Percentiles rank a stretch among this genome's conserved stretches.
phyloP scores from a whole-genome alignment of 2,329 filamentous ascomycete genomes.

The Clarireedia paspali region DNA sequence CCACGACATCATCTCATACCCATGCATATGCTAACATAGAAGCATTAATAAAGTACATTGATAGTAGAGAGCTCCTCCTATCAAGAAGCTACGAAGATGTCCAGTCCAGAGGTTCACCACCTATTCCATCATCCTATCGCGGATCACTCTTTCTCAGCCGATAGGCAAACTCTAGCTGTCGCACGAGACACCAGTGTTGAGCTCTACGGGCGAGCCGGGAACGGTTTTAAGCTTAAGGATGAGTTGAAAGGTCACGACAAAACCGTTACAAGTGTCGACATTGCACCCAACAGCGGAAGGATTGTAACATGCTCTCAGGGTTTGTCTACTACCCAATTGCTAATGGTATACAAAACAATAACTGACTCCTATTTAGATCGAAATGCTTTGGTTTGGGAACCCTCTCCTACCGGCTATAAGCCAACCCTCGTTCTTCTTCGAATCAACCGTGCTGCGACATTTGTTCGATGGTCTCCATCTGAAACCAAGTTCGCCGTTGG shows the following conservation, averaged over 20 bases:
- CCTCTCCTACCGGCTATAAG: slow-evolving; percentile 86
- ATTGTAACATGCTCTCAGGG: slow-evolving; percentile 98
- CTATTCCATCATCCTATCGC: slow-evolving; percentile 95
- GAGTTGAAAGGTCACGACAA: slow-evolving; percentile 97
- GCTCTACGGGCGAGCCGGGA: slow-evolving; percentile 70
- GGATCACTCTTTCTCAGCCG: slow-evolving; percentile 96
- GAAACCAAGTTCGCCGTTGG: slow-evolving; percentile 98
- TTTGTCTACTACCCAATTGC: slow-evolving; percentile 32
- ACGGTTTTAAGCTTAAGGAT: slow-evolving; percentile 75
- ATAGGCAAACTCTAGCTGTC: slow-evolving; percentile 81
- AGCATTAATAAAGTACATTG: slow-evolving; percentile 33
- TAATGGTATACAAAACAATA: neutral
- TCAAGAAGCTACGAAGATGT: slow-evolving; percentile 56
- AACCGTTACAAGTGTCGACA: slow-evolving; percentile 91
- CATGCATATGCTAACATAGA: slow-evolving; percentile 9
- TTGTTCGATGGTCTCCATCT: slow-evolving; percentile 92
- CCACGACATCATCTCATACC: slow-evolving; percentile 1
- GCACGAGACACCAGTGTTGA: slow-evolving; percentile 85
- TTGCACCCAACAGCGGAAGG: slow-evolving; percentile 80
- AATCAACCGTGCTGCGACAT: slow-evolving; percentile 94
- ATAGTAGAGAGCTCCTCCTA: slow-evolving; percentile 99
- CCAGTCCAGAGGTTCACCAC: slow-evolving; percentile 84
- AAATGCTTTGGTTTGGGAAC: slow-evolving; percentile 97
- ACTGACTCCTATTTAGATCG: slow-evolving; percentile 53
- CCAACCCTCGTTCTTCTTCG: slow-evolving; percentile 93